Evolutionary conservation across 2,329 filamentous ascomycete species (phyloP), one percentile per base, ranked within the genome.

Genomic region (Fusarium falciforme): DNA sequence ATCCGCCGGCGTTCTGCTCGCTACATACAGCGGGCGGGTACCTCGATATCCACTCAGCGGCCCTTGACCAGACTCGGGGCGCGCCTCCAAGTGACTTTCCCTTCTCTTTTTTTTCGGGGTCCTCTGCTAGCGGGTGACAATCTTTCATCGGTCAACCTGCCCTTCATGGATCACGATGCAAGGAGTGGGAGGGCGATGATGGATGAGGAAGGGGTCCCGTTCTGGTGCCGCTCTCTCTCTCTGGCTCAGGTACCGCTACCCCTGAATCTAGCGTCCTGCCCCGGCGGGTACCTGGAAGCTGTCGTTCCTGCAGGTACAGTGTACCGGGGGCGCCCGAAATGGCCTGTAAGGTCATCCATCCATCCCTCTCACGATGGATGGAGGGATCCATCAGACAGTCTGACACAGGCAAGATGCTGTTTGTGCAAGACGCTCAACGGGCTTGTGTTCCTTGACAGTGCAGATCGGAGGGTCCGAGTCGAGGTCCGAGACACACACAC

Each of bases 241-340:
- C 72, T 70, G 47, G 70, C 60, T 67, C 68, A 68, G 67, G 68
- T 68, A 69, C 47, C 25, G 42, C 38, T 64, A 70, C 72, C 72
- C 72, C 72, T 75, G 69, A 70, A 72, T 74, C 72, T 74, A 75
- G 76, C 68, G 76, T 64, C 64, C 59, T 47, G 38, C 49, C 62
- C 60, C 70, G 67, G 68, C 61, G 62, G 70, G 71, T 75, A 74
- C 74, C 67, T 73, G 47, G 67, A 64, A 68, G 68, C 47, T 71
- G 72, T 74, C 76, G 79, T 79, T 80, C 79, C 79, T 80, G 79
- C 79, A 79, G 77, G 79, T 79, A 74, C 58, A 47, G 58, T 40
- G 20, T 61, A 75, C 69, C 68, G 49, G 64, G 68, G 67, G 44
- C 57, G 42, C 31, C 64, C 60, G 33, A 47, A 31, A 58, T 57